phyloP scores from a whole-genome alignment of 2,329 filamentous ascomycete genomes.

The Colletotrichum trifolii region DNA sequence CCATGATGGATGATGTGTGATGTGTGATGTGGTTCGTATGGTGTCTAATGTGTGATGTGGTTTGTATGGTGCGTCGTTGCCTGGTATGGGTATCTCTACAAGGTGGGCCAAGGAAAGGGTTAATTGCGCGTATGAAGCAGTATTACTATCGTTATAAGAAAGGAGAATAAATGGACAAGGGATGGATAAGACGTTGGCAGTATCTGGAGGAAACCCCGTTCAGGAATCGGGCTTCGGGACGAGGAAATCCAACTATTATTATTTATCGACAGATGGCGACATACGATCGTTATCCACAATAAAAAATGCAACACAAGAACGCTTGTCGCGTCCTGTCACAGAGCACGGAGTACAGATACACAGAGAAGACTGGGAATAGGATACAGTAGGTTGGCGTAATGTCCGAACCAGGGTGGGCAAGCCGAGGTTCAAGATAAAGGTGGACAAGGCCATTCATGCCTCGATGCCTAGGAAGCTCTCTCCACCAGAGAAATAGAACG shows the following conservation, averaged over 20 bases:
- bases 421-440: slow-evolving; percentile 27
- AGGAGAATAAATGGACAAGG: slow-evolving; percentile 1
- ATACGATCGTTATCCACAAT: slow-evolving; percentile 27
- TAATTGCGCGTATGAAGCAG: not conserved
- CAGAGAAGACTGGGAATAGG: not conserved
- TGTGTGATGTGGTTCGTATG: not conserved
- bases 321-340: not conserved
- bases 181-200: not conserved
- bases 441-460: not conserved
- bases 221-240: slow-evolving; percentile 11
- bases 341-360: too few relatives aligned
- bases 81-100: slow-evolving; percentile 4
- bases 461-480: not conserved
- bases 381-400: slow-evolving; percentile 7
- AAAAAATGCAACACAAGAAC: slow-evolving; percentile 2
- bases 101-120: slow-evolving; percentile 5
- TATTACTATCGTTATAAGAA: slow-evolving; percentile 8
- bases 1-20: slow-evolving; percentile 13
- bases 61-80: too few relatives aligned
- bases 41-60: too few relatives aligned
- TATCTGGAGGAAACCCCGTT: slow-evolving; percentile 1
- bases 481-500: too few relatives aligned
- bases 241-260: slow-evolving; percentile 11
- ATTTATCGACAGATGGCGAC: slow-evolving; percentile 28
- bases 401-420: slow-evolving; percentile 18